Percentiles rank a stretch among this genome's conserved stretches.
Conservation (phyloP, 2,329 filamentous ascomycete genomes). For the Tolypocladium guangdongense region DNA sequence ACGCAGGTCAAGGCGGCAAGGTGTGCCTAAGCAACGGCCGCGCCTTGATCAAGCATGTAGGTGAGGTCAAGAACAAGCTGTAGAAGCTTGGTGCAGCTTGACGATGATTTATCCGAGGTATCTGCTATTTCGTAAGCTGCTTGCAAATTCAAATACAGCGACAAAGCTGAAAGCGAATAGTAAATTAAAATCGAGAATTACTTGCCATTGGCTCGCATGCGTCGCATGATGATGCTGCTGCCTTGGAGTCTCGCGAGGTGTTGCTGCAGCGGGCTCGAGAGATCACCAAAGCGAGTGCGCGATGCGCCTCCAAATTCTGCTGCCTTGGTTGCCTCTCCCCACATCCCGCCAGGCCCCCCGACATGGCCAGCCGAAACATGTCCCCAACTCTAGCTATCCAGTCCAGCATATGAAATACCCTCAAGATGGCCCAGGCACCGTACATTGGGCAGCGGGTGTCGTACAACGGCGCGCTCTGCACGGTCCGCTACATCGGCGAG, state of each 20-base stretch:
- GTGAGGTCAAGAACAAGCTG: conserved; percentile 48
- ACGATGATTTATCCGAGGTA: background rate
- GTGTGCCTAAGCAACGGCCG: conserved; percentile 80
- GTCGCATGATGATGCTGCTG: background rate
- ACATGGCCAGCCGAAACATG: background rate
- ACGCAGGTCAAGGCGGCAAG: conserved; percentile 70
- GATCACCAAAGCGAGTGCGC: background rate
- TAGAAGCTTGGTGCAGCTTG: conserved; percentile 20
- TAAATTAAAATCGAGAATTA: background rate
- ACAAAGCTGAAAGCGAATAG: background rate
- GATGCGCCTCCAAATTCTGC: conserved; percentile 6
- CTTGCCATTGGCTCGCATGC: background rate
- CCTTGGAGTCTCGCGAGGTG: background rate
- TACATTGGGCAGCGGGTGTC: conserved; percentile 67
- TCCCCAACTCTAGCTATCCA: background rate
- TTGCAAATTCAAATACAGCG: background rate
- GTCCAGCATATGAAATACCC: background rate
- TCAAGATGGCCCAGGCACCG: conserved; percentile 25
- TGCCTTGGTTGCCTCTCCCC: conserved; percentile 10
- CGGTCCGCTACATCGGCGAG: conserved; percentile 69
- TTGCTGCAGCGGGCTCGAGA: background rate
- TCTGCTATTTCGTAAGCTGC: no score
- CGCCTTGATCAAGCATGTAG: conserved; percentile 60
- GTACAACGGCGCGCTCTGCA: conserved; percentile 68
- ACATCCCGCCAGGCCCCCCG: background rate